Evolutionary conservation across 2,329 filamentous ascomycete genomes (phyloP), one percentile per base, ranked within the genome.

Genomic region (Pseudophaeomoniella oleicola): DNA sequence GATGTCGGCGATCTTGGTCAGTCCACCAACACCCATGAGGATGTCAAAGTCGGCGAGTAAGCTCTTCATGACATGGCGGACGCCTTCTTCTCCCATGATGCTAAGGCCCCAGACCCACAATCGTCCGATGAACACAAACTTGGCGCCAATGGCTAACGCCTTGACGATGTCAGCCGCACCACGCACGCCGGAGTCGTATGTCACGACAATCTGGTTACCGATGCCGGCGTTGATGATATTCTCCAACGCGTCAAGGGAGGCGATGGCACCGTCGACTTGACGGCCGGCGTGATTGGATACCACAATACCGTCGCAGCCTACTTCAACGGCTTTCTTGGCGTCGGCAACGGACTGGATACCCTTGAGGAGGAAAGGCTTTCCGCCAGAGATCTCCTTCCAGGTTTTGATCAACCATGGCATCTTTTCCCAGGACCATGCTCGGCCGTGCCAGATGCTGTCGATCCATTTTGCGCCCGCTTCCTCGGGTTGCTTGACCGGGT

Each of bases 251-350:
- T 78, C 73, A 35, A 78, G 51, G 46, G 66, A 72, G 10, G 66
- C 72, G 38, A 72, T 59, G 2, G 72, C 71, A 0, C 72, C 72
- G 44, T 77, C 73, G 2, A 77, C 69, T 52, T 78, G 72, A 14
- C 79, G 55, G 0, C 79, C 79, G 2, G 78, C 80, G 50, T 85
- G 80, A 45, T 85, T 85, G 11, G 67, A 72, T 2, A 84, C 61
- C 1, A 84, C 66, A 34, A 85, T 79, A 0, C 73, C 79, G 44
- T 83, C 72, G 3, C 72, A 69, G 0, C 75, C 77, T 10, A 65
- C 49, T 36, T 78, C 65, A 22, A 75, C 64, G 2, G 74, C 74
- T 44, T 61, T 64, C 36, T 64, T 59, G 11, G 78, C 78, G 52
- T 85, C 80, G 30, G 63, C 60, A 0, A 72, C 69, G 11, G 69